Conservation (phyloP, 2,329 filamentous ascomycete genomes). For the Trichoderma brevicompactum region DNA sequence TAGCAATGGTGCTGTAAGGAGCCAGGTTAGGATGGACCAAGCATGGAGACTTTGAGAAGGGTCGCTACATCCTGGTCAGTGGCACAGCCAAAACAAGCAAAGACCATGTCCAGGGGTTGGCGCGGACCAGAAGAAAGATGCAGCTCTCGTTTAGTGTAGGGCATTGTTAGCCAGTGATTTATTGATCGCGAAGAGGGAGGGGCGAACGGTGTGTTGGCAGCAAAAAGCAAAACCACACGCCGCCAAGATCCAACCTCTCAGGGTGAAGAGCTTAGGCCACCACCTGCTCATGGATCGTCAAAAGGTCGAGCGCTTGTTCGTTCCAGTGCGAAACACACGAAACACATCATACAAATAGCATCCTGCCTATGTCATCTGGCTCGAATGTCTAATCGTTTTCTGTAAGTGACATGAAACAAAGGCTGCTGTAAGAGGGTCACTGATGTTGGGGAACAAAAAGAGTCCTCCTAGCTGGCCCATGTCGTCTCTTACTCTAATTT, state of each 20-base stretch:
- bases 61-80: slow-evolving; percentile 14
- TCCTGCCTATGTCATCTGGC: neutral
- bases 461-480: neutral
- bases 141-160: slow-evolving; percentile 17
- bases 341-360: neutral
- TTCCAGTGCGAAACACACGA: neutral
- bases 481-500: neutral
- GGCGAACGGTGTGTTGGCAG: neutral
- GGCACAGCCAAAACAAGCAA: slow-evolving; percentile 26
- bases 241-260: slow-evolving; percentile 4
- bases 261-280: slow-evolving; percentile 16
- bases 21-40: slow-evolving; percentile 1
- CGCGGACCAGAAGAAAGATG: slow-evolving; percentile 21
- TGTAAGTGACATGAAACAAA: slow-evolving; percentile 5
- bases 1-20: slow-evolving; percentile 12
- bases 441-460: neutral
- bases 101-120: slow-evolving; percentile 19
- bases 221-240: slow-evolving; percentile 7
- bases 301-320: slow-evolving; percentile 1
- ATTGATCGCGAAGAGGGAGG: slow-evolving; percentile 13
- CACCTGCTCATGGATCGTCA: slow-evolving; percentile 6
- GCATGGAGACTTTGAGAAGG: slow-evolving; percentile 18
- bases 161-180: slow-evolving; percentile 18
- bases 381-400: neutral
- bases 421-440: neutral